These are phyloP conservation scores for Moringa oleifera DNA, from an alignment of 345 rosid genomes.

Conservation along the genomic window DNA sequence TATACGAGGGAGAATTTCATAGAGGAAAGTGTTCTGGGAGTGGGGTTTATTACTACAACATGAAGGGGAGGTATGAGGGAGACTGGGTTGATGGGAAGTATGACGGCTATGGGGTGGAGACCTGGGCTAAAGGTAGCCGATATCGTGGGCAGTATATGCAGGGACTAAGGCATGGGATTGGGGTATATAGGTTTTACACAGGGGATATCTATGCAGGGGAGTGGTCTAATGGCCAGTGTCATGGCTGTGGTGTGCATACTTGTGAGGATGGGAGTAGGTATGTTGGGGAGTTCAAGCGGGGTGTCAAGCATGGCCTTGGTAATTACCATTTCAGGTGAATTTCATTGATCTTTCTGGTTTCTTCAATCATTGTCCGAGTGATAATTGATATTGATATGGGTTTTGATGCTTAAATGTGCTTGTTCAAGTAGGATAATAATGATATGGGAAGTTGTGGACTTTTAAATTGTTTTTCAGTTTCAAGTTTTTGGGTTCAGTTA, in stretches of 20 bases:
- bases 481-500: too few relatives aligned
- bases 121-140: conserved; percentile 95
- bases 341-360: conserved; percentile 14
- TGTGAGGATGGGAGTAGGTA: conserved; percentile 93
- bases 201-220: conserved; percentile 95
- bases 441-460: too few relatives aligned
- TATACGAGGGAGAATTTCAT: conserved; percentile 83
- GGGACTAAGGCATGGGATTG: conserved; percentile 84
- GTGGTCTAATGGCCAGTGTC: conserved; percentile 97
- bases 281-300: conserved; percentile 96
- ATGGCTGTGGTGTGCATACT: conserved; percentile 92
- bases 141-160: conserved; percentile 82
- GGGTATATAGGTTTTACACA: conserved; percentile 82
- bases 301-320: conserved; percentile 94
- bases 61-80: conserved; percentile 92
- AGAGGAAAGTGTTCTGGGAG: conserved; percentile 85
- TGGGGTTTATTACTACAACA: conserved; percentile 81
- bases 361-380: conserved; percentile 5
- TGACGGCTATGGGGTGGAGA: conserved; percentile 89
- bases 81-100: conserved; percentile 97
- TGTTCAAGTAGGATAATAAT: too few relatives aligned
- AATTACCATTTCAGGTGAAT: conserved; percentile 92
- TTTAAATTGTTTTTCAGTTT: too few relatives aligned
- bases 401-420: conserved; percentile 13
- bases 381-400: too few relatives aligned